A percentile compares a stretch with the other conserved stretches of the same genome.
Evolutionary conservation across 805 yeast species (phyloP).

Genomic region (Dipodascus albidus): DNA sequence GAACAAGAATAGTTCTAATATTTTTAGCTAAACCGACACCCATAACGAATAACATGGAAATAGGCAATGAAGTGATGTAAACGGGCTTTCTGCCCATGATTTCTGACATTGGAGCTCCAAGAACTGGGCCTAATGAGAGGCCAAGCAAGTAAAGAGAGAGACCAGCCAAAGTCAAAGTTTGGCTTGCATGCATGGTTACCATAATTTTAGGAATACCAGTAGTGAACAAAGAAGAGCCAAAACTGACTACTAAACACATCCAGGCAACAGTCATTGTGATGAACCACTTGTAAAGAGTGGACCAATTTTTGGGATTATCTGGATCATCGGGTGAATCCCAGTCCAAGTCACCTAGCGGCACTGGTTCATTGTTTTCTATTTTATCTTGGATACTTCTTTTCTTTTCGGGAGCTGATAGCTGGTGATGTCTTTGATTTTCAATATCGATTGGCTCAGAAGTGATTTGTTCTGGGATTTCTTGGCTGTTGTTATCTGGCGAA

Average conservation of each 20-base stretch:
- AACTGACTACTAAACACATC: constrained; percentile 52
- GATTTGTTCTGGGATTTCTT: neutral
- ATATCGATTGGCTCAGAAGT: neutral
- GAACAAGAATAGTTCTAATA: constrained; percentile 39
- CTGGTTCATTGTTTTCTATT: neutral
- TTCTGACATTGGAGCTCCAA: constrained; percentile 86
- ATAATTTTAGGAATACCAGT: constrained; percentile 40
- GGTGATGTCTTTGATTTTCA: neutral
- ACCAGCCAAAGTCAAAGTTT: constrained; percentile 31
- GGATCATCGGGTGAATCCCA: constrained; percentile 44
- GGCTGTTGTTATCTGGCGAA: neutral
- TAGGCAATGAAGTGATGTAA: constrained; percentile 17
- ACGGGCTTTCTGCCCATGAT: constrained; percentile 57
- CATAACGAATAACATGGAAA: constrained; percentile 17
- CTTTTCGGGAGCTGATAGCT: neutral
- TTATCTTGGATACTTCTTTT: neutral
- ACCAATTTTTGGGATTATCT: constrained; percentile 55
- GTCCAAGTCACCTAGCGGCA: neutral
- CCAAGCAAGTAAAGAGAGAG: constrained; percentile 83
- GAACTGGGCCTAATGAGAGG: constrained; percentile 72
- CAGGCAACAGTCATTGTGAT: constrained; percentile 43
- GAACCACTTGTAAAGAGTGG: constrained; percentile 25
- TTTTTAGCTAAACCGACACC: constrained; percentile 25
- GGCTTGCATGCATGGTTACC: constrained; percentile 28
- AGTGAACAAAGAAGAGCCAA: constrained; percentile 30